Conservation (phyloP, 768 basidiomycete species). For the Tulasnella sp. region DNA sequence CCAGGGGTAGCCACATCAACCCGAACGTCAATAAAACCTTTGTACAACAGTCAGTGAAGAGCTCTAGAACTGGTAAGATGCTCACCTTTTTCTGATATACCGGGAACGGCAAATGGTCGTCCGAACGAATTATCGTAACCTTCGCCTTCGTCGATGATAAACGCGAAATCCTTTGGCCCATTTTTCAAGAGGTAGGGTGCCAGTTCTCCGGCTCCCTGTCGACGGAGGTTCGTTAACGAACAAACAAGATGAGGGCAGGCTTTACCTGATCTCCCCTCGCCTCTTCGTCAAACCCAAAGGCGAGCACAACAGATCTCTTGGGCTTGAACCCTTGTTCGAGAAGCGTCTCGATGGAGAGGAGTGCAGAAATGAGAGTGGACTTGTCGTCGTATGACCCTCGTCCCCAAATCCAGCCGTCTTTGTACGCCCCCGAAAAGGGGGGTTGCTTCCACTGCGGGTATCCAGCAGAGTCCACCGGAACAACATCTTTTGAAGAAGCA, state of each 20-base stretch:
- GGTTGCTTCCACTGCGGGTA: constrained; percentile 46
- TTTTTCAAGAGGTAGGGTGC: constrained; percentile 41
- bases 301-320: constrained; percentile 44
- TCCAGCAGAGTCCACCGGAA: constrained; percentile 49
- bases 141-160: constrained; percentile 86
- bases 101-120: constrained; percentile 45
- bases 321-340: constrained; percentile 53
- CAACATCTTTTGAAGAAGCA: constrained; percentile 39
- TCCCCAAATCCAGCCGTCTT: constrained; percentile 57
- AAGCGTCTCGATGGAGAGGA: constrained; percentile 48
- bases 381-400: constrained; percentile 68
- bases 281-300: constrained; percentile 73
- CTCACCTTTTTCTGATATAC: constrained; percentile 53
- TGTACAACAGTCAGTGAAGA: neutral
- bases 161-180: constrained; percentile 57
- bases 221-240: constrained; percentile 8
- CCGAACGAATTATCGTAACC: constrained; percentile 33
- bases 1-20: constrained; percentile 59
- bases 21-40: constrained; percentile 42
- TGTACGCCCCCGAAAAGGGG: constrained; percentile 42
- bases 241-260: neutral
- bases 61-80: neutral
- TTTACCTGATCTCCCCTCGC: constrained; percentile 38
- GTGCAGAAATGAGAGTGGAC: constrained; percentile 52
- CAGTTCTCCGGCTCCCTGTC: constrained; percentile 35